Base-by-base conservation (phyloP, 306 rosid genomes). In the Rosa multiflora region DNA sequence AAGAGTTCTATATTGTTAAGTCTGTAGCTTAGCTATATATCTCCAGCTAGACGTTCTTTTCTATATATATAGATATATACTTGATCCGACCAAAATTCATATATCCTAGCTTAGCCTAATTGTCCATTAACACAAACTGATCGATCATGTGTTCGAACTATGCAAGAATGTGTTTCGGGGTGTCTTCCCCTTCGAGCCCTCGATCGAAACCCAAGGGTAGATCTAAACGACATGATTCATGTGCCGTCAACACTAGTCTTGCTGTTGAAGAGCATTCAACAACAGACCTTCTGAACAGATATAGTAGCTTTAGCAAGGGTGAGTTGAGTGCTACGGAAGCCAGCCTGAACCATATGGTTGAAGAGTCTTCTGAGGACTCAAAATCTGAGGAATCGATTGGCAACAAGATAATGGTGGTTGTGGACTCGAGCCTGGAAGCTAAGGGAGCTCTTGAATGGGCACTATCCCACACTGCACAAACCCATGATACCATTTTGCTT, bases 391-490 rank as follows among this genome's bases (percentile, higher is more conserved):
- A 52, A 52, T 17, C 58, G 58, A 70, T n/a, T 39, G 91, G 95
- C 0, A 91, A 91, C 66, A 91, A 83, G 85, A 84, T 95, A 37
- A 91, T 95, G 99, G 86, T 95, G 42, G 91, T 91, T 62, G 94
- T 92, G 75, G 95, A 91, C 87, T 86, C 97, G 5, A 90, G 88
- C 80, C 81, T 82, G 82, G 96, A 92, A 84, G 91, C 96, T 4
- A 82, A 82, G 23, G 97, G 98, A 47, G 96, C 98, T 80, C 91
- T 92, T 70, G 91, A 95, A 44, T 95, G 97, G 98, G 97, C 94
- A 12, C 90, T 95, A n/a, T 89, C 97, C 5, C 95, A 95, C 80
- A 82, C 98, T 63, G 87, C 86, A 63, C 97, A 87, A 67, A 73
- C 10, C 48, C 91, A 80, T 26, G 99, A 90, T 64, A 88, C 85